Conservation (phyloP, 257 asterid species). For the Nicotiana sylvestris region DNA sequence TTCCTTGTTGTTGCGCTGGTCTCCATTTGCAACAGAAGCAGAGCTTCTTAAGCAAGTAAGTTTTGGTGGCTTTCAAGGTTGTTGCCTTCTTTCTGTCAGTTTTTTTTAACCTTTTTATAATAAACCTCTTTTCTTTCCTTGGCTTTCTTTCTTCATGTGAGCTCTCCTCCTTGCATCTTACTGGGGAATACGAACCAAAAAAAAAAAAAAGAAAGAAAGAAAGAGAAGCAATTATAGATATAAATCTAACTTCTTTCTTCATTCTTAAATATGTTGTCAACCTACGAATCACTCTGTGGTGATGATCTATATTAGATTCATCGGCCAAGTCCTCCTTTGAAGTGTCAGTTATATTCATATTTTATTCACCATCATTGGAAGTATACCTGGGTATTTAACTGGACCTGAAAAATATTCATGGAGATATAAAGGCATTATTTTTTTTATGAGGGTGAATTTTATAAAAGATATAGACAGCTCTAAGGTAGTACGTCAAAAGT, state of each 20-base stretch:
- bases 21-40: slow-evolving; percentile 64
- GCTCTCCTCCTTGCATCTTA: neutral
- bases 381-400: neutral
- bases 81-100: neutral
- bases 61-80: neutral
- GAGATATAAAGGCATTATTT: neutral
- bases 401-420: neutral
- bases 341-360: neutral
- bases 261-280: neutral
- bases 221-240: neutral
- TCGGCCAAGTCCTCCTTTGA: neutral
- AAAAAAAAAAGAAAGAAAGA: neutral
- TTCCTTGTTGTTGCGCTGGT: slow-evolving; percentile 69
- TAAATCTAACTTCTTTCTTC: neutral
- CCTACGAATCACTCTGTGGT: neutral
- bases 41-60: slow-evolving; percentile 84
- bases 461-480: neutral
- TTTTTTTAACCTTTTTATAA: neutral
- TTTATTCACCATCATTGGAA: neutral
- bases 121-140: neutral
- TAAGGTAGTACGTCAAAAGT: neutral
- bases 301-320: slow-evolving; percentile 1
- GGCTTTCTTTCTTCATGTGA: slow-evolving; percentile 1
- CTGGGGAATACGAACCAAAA: neutral
- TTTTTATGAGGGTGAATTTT: neutral